phyloP scores from a whole-genome alignment of 805 yeast genomes.

The Zygosaccharomyces gambellarensis region DNA sequence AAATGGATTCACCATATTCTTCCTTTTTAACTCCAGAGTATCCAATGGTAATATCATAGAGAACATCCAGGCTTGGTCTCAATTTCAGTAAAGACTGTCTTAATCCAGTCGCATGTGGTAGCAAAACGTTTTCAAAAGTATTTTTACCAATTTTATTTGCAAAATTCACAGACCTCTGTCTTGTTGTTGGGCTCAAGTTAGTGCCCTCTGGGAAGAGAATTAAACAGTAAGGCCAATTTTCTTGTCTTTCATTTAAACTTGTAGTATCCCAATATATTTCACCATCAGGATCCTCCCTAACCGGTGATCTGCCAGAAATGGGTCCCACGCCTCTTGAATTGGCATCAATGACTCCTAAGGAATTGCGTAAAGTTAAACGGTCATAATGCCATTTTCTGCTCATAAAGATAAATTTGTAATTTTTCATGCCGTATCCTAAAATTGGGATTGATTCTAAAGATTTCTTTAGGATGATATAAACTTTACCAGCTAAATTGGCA shows the following conservation, averaged over 20 bases:
- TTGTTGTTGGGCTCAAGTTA: conserved; percentile 65
- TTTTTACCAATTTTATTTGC: conserved; percentile 48
- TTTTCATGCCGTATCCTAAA: conserved; percentile 79
- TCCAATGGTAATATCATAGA: conserved; percentile 81
- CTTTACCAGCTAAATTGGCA: conserved; percentile 54
- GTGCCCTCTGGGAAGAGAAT: conserved; percentile 94
- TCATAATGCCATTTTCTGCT: conserved; percentile 82
- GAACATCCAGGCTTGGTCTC: conserved; percentile 45
- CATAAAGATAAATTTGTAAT: conserved; percentile 70
- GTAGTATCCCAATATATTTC: conserved; percentile 22
- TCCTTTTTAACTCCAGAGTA: conserved; percentile 63
- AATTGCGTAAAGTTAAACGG: conserved; percentile 46
- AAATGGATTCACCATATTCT: conserved; percentile 74
- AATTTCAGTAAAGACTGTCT: conserved; percentile 59
- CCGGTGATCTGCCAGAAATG: conserved; percentile 37
- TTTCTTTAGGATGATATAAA: conserved; percentile 75
- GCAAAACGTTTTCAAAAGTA: conserved; percentile 55
- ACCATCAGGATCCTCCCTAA: conserved; percentile 28
- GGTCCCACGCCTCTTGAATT: conserved; percentile 56
- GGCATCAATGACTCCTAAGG: conserved; percentile 54
- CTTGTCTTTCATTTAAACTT: conserved; percentile 7
- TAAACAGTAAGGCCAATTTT: conserved; percentile 57
- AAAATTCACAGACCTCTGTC: conserved; percentile 50
- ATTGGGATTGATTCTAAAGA: conserved; percentile 66
- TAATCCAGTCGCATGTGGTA: conserved; percentile 84